phyloP scores from a whole-genome alignment of 805 yeast genomes.

The Yamadazyma paraphyllophila region DNA sequence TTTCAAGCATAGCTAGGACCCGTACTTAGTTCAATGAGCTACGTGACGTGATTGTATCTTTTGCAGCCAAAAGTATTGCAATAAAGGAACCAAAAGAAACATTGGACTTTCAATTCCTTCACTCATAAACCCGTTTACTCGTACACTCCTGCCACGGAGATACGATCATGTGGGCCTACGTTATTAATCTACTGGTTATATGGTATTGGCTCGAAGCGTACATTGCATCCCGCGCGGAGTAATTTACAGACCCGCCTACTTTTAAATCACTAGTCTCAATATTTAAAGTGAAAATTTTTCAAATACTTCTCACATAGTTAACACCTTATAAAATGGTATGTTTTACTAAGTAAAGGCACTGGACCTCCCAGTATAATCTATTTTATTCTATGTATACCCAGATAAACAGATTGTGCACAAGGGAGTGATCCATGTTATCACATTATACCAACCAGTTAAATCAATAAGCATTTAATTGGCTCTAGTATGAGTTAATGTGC shows the following conservation, averaged over 20 bases:
- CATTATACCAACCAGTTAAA: not conserved
- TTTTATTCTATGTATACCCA: conserved; percentile 3
- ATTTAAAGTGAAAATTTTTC: conserved; percentile 5
- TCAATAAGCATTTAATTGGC: conserved; percentile 19
- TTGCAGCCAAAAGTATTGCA: too few species aligned
- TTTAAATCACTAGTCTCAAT: not conserved
- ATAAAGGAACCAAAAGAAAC: too few species aligned
- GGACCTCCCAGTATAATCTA: conserved; percentile 11
- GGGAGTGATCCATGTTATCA: conserved; percentile 10
- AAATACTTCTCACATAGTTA: not conserved
- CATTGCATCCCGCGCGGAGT: not conserved
- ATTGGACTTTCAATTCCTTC: too few species aligned
- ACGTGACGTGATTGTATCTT: too few species aligned
- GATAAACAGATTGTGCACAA: conserved; percentile 14
- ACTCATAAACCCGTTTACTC: too few species aligned
- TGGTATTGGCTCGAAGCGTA: not conserved
- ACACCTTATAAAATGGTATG: conserved; percentile 15
- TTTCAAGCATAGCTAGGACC: too few species aligned
- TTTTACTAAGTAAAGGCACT: conserved; percentile 8
- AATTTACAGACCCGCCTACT: not conserved
- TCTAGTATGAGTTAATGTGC: conserved; percentile 13
- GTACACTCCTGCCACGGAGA: too few species aligned
- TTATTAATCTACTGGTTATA: too few species aligned
- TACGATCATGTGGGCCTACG: too few species aligned
- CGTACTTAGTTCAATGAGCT: too few species aligned